Conservation (phyloP, 2,329 filamentous ascomycete species). For the Zymoseptoria ardabiliae region DNA sequence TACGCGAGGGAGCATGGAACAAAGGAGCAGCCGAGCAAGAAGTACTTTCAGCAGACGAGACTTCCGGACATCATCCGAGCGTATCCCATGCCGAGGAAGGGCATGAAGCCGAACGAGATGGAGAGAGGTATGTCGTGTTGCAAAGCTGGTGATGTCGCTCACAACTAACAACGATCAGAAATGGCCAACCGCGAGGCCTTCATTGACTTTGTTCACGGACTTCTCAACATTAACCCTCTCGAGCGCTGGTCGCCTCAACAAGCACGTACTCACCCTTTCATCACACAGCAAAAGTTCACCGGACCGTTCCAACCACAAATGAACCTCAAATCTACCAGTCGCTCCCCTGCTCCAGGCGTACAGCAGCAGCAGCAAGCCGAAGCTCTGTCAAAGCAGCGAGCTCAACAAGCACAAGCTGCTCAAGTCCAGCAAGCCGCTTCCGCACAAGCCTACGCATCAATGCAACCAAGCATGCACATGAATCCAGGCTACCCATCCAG, state of each 20-base stretch:
- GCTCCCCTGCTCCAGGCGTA: constrained; percentile 85
- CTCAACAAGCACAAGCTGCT: constrained; percentile 46
- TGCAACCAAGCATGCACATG: constrained; percentile 22
- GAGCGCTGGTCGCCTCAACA: constrained; percentile 98
- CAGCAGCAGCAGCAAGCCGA: constrained; percentile 95
- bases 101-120: constrained; percentile 96
- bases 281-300: constrained; percentile 95
- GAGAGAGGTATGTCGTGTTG: constrained; percentile 68
- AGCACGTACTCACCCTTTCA: constrained; percentile 94
- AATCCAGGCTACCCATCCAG: constrained; percentile 37
- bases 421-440: constrained; percentile 38
- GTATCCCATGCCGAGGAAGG: constrained; percentile 97
- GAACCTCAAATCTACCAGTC: constrained; percentile 85
- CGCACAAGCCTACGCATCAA: constrained; percentile 19
- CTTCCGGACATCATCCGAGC: constrained; percentile 95
- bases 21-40: constrained; percentile 98
- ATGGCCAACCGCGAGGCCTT: constrained; percentile 97
- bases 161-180: constrained; percentile 51
- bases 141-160: not conserved
- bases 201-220: constrained; percentile 91
- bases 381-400: constrained; percentile 84
- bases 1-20: constrained; percentile 92
- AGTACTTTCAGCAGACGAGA: constrained; percentile 93
- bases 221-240: constrained; percentile 89
- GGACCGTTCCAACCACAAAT: constrained; percentile 94